These are phyloP conservation scores for Cladosporium phlei DNA, from an alignment of 2,329 filamentous ascomycete genomes.

Conservation along the genomic window DNA sequence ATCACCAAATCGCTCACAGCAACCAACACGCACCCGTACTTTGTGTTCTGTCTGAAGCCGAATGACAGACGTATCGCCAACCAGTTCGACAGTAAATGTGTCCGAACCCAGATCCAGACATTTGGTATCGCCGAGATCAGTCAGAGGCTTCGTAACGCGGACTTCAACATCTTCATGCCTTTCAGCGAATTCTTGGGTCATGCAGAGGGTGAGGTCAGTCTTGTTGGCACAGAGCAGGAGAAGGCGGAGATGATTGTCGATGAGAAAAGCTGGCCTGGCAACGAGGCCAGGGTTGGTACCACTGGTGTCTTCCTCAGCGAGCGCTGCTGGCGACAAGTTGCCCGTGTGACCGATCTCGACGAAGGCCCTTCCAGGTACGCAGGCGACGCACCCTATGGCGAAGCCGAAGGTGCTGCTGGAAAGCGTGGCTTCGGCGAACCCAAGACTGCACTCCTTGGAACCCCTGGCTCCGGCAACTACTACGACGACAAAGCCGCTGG, in stretches of 20 bases:
- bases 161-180: constrained; percentile 92
- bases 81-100: constrained; percentile 98
- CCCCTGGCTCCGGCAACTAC: constrained; percentile 55
- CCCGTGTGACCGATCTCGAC: constrained; percentile 63
- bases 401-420: constrained; percentile 55
- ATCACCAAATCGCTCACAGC: constrained; percentile 81
- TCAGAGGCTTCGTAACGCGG: constrained; percentile 82
- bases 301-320: constrained; percentile 96
- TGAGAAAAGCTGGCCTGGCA: constrained; percentile 84
- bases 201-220: constrained; percentile 73
- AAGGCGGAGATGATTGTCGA: constrained; percentile 89
- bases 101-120: constrained; percentile 87
- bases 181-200: constrained; percentile 93
- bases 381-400: constrained; percentile 54
- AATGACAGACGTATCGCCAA: constrained; percentile 97
- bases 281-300: constrained; percentile 83
- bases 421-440: constrained; percentile 55
- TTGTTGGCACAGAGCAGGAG: constrained; percentile 88
- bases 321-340: constrained; percentile 87
- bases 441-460: constrained; percentile 51
- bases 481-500: constrained; percentile 71
- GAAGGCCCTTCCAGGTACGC: constrained; percentile 52
- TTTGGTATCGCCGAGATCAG: constrained; percentile 97
- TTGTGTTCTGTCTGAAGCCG: constrained; percentile 94
- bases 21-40: constrained; percentile 85